These are phyloP conservation scores for Naganishia onofrii DNA, from an alignment of 768 basidiomycete species.

Conservation along the genomic window DNA sequence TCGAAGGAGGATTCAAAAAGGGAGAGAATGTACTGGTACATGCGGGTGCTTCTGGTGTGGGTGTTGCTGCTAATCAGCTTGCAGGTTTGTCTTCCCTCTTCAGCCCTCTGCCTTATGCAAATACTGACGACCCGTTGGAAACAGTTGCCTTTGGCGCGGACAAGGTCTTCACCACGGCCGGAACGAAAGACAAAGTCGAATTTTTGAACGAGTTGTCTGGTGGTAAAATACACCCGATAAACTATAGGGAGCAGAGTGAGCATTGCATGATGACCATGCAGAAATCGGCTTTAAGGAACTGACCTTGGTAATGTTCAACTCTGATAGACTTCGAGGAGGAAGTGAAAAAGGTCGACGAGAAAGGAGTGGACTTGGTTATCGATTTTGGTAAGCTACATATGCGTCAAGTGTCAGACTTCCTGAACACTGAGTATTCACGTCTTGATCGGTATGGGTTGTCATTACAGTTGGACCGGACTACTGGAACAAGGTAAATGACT, in stretches of 20 bases:
- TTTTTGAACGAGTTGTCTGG: constrained; percentile 56
- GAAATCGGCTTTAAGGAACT: neutral
- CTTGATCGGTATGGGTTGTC: neutral
- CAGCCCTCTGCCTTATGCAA: neutral
- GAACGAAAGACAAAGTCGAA: constrained; percentile 74
- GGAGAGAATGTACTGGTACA: constrained; percentile 80
- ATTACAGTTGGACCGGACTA: constrained; percentile 44
- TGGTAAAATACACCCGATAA: constrained; percentile 60
- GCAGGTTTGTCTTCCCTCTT: constrained; percentile 57
- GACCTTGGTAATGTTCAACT: neutral
- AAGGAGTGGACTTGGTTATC: constrained; percentile 77
- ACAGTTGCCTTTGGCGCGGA: constrained; percentile 36
- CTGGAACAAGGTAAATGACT: constrained; percentile 34
- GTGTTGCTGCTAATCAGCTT: constrained; percentile 80
- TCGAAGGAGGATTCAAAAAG: constrained; percentile 66
- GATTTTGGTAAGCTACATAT: constrained; percentile 58
- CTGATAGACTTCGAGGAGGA: constrained; percentile 66
- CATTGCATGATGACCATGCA: constrained; percentile 18
- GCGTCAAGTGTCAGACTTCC: neutral
- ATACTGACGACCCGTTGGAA: neutral
- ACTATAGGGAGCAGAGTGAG: constrained; percentile 66
- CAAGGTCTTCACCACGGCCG: constrained; percentile 78
- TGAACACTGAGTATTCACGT: neutral
- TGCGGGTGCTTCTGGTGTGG: constrained; percentile 83
- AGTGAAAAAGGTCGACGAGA: constrained; percentile 63